phyloP scores from a whole-genome alignment of 495 filamentous ascomycete genomes.

The Daldinia bambusicola region DNA sequence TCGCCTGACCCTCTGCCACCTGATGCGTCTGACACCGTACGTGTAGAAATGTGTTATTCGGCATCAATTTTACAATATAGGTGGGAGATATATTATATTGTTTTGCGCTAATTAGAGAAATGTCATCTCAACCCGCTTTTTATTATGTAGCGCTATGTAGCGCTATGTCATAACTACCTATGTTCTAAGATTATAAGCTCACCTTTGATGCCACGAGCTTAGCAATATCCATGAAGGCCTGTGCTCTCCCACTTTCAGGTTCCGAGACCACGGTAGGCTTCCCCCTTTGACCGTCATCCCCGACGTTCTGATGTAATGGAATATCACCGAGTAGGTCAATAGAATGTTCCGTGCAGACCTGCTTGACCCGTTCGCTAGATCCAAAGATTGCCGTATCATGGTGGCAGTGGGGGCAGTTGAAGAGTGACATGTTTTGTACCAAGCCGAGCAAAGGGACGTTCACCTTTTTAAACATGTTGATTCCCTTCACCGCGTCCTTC shows the following conservation, averaged over 20 bases:
- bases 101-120: not conserved
- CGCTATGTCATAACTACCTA: not conserved
- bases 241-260: slow-evolving; percentile 73
- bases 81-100: not conserved
- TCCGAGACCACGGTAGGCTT: slow-evolving; percentile 92
- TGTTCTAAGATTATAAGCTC: slow-evolving; percentile 40
- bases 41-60: not conserved
- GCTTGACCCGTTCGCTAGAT: slow-evolving; percentile 57
- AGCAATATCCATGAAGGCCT: slow-evolving; percentile 77
- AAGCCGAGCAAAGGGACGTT: slow-evolving; percentile 82
- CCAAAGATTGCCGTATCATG: slow-evolving; percentile 84
- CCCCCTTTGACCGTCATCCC: slow-evolving; percentile 87
- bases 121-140: not conserved
- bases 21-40: not conserved
- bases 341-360: slow-evolving; percentile 63
- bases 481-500: slow-evolving; percentile 86
- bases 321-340: slow-evolving; percentile 88
- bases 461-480: slow-evolving; percentile 90
- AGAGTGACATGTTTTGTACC: slow-evolving; percentile 94
- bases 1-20: not conserved
- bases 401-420: slow-evolving; percentile 81
- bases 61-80: not conserved
- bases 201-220: slow-evolving; percentile 67
- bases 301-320: slow-evolving; percentile 86
- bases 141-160: not conserved